Base-by-base conservation (phyloP, 331 rosid genomes). In the Prunus yedoensis region DNA sequence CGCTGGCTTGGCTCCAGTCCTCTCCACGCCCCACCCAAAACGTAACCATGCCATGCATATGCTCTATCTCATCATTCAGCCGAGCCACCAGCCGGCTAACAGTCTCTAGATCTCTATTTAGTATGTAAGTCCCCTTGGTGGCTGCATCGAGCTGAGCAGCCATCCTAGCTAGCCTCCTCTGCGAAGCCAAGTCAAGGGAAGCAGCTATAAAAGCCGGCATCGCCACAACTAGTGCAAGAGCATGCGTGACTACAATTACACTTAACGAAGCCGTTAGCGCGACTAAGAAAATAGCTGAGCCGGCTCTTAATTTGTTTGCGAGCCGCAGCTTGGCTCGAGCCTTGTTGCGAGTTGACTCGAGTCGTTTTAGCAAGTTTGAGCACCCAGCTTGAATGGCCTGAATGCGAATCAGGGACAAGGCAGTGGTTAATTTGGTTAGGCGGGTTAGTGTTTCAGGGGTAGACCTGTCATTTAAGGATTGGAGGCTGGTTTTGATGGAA, bases 81-180 rank as follows among this genome's bases (percentile, higher is more conserved):
- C 91, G 85, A 74, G 92, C 84, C 78, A 91, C 81, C 0, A 89
- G 86, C 21, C 89, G 85, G 49, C 84, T 81, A 9, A 87, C 84
- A 0, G 87, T 93, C 70, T 91, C 94, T 52, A 93, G 68, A 20
- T 93, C 97, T 54, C 88, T 86, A 38, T 73, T 89, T 74, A 93
- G 67, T 68, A 85, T 93, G 49, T 89, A 93, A 2, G 74, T 82
- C 8, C 97, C 98, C 69, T 93, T 93, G 0, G 91, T 85, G 1
- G 97, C 91, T 2, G 89, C 83, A 1, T 93, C 90, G 0, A 93
- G 87, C 7, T 73, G 94, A 74, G 91, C 75, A 2, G 15, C 56
- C 13, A 17, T 68, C 62, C 25, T 75, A 7, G 75, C 74, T 13
- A 88, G 21, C 78, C 76, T 84, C 46, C 57, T 83, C 2, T 82